Conservation (phyloP, 345 rosid genomes). For the Angophora floribunda region DNA sequence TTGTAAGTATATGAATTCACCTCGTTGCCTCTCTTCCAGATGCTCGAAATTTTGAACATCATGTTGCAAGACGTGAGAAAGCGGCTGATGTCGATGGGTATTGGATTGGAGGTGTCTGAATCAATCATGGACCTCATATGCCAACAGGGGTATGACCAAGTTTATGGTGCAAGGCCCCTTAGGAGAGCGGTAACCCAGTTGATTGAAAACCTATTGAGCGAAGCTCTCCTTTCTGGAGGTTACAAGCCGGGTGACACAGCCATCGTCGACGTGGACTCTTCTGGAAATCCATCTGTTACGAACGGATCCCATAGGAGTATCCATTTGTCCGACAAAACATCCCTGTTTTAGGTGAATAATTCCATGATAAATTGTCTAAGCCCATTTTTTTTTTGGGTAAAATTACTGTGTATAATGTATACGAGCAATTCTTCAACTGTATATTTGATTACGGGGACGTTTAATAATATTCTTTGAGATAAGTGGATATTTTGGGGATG, state of each 20-base stretch:
- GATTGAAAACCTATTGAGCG: slow-evolving; percentile 78
- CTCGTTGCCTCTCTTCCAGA: slow-evolving; percentile 24
- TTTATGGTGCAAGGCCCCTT: slow-evolving; percentile 82
- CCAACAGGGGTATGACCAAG: slow-evolving; percentile 71
- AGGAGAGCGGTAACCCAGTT: slow-evolving; percentile 73
- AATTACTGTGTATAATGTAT: background rate
- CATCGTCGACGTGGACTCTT: slow-evolving; percentile 58
- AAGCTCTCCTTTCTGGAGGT: slow-evolving; percentile 66
- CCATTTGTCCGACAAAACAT: slow-evolving; percentile 48
- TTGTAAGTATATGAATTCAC: background rate
- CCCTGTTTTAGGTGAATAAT: slow-evolving; percentile 6
- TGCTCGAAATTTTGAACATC: slow-evolving; percentile 64
- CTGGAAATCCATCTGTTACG: slow-evolving; percentile 59
- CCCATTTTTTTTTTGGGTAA: background rate
- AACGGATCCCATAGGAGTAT: slow-evolving; percentile 32
- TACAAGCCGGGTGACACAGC: slow-evolving; percentile 81
- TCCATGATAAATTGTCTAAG: background rate
- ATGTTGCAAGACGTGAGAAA: slow-evolving; percentile 85
- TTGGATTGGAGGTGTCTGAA: slow-evolving; percentile 78
- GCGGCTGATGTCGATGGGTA: slow-evolving; percentile 68
- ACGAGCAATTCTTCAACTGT: background rate
- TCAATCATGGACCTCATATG: slow-evolving; percentile 68
- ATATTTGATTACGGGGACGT: background rate
- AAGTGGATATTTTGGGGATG: background rate
- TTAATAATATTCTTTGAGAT: background rate